Base-by-base conservation (phyloP, 1,284 basidiomycete genomes). In the Macrocystidia cucumis region DNA sequence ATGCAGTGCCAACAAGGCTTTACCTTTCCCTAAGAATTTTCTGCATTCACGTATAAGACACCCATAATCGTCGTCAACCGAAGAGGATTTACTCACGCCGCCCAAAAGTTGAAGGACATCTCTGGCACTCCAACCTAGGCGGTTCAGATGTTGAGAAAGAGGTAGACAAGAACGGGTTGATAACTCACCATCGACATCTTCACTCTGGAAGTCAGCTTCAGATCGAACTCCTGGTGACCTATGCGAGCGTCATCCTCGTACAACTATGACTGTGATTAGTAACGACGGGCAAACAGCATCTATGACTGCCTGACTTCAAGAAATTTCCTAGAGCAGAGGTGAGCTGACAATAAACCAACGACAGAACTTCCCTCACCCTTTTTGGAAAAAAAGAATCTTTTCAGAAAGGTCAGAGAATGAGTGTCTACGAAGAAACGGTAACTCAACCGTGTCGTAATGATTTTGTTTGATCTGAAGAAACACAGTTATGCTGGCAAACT, bases 171-270 rank as follows among this genome's bases (percentile, higher is more conserved):
- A n/a, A n/a, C n/a, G n/a, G n/a, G n/a, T n/a, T n/a, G n/a, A 19
- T 12, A 9, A 5, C 69, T 43, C 27, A 87, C 91, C 92, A 96
- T 97, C 43, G 87, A 93, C 96, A 99, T 99, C 62, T 98, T 98
- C 38, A 97, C 93, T 38, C 90, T 67, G 31, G 81, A 76, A 1
- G 91, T 93, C 24, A 93, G 68, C 55, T 97, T 97, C 40, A 97
- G 61, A 50, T 96, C 92, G 52, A 97, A 96, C 41, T 93, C 81
- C 46, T 81, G 82, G 54, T 96, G 89, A 0, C 92, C 92, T 39
- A 90, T 76, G 26, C 82, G 71, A 1, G 92, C 93, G 57, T 97
- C 92, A 42, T 95, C 87, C 59, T 97, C 92, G 50, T 97, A 97
- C n/a, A 96, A 62, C 74, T 93, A 63, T 35, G 60, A 49, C n/a